Conservation (phyloP, 768 basidiomycete genomes). For the Kwoniella dejecticola region DNA sequence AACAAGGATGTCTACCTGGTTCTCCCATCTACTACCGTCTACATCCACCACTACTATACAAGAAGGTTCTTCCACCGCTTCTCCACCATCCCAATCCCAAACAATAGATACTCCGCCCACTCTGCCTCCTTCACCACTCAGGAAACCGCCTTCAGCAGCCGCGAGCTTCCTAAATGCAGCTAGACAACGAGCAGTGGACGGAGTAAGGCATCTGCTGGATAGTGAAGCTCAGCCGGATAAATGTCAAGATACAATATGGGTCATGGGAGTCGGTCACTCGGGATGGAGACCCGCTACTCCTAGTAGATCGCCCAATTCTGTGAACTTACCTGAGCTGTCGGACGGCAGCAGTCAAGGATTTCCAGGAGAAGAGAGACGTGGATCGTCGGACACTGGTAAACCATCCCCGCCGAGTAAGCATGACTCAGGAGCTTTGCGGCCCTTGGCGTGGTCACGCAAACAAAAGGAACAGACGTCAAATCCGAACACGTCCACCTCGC, state of each 20-base stretch:
- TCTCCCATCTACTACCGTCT: conserved; percentile 47
- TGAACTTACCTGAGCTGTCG: conserved; percentile 19
- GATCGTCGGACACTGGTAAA: conserved; percentile 30
- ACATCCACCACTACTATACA: conserved; percentile 23
- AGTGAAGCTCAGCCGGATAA: conserved; percentile 82
- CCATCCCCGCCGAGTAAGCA: conserved; percentile 6
- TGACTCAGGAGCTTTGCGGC: conserved; percentile 22
- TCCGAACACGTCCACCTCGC: conserved; percentile 8
- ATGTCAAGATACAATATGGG: conserved; percentile 81
- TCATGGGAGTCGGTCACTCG: conserved; percentile 73
- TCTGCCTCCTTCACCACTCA: conserved; percentile 39
- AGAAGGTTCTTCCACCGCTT: conserved; percentile 8
- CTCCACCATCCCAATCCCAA: background rate
- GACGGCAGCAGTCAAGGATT: background rate
- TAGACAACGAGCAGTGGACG: conserved; percentile 49
- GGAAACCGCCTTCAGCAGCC: conserved; percentile 44
- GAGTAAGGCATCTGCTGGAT: conserved; percentile 84
- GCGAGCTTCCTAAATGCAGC: conserved; percentile 51
- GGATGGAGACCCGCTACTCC: conserved; percentile 49
- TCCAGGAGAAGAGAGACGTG: conserved; percentile 9
- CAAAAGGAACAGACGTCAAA: conserved; percentile 18
- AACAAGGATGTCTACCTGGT: conserved; percentile 50
- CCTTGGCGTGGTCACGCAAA: conserved; percentile 31
- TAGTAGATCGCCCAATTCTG: conserved; percentile 12
- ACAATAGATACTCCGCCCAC: conserved; percentile 16